Percentiles rank a stretch among this genome's conserved stretches.
phyloP scores from a whole-genome alignment of 352 stramenopile genomes.

The Thraustotheca clavata region DNA sequence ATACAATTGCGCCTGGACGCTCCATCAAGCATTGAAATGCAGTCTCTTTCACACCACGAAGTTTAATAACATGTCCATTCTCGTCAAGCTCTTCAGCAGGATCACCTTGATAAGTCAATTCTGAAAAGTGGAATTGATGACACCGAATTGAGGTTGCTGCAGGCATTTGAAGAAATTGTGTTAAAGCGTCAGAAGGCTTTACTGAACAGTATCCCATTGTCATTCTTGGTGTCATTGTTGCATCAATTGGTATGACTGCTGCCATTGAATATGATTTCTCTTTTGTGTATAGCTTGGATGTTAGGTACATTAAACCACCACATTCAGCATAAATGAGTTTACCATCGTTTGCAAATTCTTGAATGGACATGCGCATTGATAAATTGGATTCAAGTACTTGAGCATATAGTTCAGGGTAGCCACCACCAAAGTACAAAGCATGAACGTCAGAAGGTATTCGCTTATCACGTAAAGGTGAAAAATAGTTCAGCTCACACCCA shows the following conservation, averaged over 20 bases:
- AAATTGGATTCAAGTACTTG: slow-evolving; percentile 21
- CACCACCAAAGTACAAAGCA: slow-evolving; percentile 27
- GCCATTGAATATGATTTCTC: slow-evolving; percentile 18
- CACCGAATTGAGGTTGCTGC: neutral
- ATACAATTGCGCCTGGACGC: neutral
- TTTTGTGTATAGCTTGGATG: neutral
- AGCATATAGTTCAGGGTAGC: slow-evolving; percentile 27
- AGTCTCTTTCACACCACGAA: neutral
- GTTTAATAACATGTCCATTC: neutral
- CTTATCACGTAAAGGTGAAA: slow-evolving; percentile 19
- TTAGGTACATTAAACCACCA: slow-evolving; percentile 27
- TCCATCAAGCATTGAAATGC: neutral
- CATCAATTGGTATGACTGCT: slow-evolving; percentile 12
- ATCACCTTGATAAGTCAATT: slow-evolving; percentile 6
- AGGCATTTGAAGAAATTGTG: neutral
- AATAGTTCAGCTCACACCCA: slow-evolving; percentile 4
- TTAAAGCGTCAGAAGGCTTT: neutral
- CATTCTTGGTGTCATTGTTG: slow-evolving; percentile 13
- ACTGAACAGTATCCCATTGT: slow-evolving; percentile 14
- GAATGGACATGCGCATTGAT: slow-evolving; percentile 15
- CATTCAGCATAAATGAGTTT: slow-evolving; percentile 25
- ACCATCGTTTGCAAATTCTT: slow-evolving; percentile 12
- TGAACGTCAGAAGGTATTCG: slow-evolving; percentile 21
- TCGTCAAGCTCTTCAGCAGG: neutral
- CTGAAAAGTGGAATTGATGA: slow-evolving; percentile 23